Conservation (phyloP, 345 rosid species). For the Luvunga scandens region DNA sequence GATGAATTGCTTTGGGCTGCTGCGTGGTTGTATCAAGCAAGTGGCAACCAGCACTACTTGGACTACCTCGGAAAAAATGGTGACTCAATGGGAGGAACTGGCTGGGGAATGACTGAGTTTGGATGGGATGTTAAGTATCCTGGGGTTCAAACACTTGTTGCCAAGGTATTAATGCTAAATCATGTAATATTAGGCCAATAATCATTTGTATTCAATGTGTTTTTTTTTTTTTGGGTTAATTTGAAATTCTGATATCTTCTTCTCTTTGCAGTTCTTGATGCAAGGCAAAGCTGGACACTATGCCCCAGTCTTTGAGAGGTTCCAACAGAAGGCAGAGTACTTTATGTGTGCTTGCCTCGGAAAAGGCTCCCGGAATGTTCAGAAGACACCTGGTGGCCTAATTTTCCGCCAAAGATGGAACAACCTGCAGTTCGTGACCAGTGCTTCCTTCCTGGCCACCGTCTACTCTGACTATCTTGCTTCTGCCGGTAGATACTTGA, state of each 20-base stretch:
- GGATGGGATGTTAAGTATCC: conserved; percentile 99
- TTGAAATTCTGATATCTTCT: neutral
- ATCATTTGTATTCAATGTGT: neutral
- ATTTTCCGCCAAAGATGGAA: conserved; percentile 91
- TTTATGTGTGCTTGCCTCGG: conserved; percentile 89
- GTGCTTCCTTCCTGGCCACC: conserved; percentile 72
- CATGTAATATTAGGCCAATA: neutral
- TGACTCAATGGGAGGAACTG: conserved; percentile 85
- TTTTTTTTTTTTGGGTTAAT: neutral
- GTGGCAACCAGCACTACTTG: conserved; percentile 66
- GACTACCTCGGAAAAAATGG: conserved; percentile 83
- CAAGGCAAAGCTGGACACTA: conserved; percentile 79
- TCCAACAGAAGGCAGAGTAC: conserved; percentile 80
- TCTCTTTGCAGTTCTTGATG: conserved; percentile 64
- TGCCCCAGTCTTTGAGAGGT: conserved; percentile 65
- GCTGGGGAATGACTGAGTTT: conserved; percentile 93
- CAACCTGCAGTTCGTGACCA: conserved; percentile 94
- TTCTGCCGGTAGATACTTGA: conserved; percentile 56
- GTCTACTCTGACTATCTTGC: conserved; percentile 86
- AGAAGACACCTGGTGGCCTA: conserved; percentile 91
- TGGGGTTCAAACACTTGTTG: conserved; percentile 89
- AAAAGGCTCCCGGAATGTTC: conserved; percentile 56
- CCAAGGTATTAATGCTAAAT: conserved; percentile 53
- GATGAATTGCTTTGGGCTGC: conserved; percentile 98
- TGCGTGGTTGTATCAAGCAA: conserved; percentile 92